A percentile compares a stretch with the other conserved stretches of the same genome.
Conservation (phyloP, 2,329 filamentous ascomycete species). For the Penicillium sp. region DNA sequence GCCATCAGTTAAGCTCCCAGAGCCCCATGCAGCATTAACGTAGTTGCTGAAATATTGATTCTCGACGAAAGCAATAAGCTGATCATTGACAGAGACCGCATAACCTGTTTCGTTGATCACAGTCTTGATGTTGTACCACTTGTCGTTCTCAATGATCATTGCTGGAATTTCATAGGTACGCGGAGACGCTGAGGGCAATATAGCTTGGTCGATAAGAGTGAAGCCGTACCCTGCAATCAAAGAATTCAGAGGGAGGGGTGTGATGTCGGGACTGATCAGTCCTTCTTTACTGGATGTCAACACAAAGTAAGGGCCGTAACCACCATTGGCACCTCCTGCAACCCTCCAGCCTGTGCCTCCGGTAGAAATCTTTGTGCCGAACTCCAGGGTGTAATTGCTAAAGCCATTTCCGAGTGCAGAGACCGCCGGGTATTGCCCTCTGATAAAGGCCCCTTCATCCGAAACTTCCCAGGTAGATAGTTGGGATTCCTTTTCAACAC, state of each 20-base stretch:
- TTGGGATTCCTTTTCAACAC: constrained; percentile 13
- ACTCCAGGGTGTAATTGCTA: constrained; percentile 19
- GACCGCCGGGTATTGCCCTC: constrained; percentile 17
- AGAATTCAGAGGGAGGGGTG: constrained; percentile 3
- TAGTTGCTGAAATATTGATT: background rate
- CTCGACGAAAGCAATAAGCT: constrained; percentile 1
- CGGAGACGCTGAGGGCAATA: background rate
- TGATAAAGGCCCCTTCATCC: constrained; percentile 10
- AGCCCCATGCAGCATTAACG: background rate
- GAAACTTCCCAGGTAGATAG: constrained; percentile 21
- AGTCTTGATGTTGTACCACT: constrained; percentile 21
- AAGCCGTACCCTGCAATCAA: constrained; percentile 8
- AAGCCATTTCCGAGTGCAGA: constrained; percentile 13
- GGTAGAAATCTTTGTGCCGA: constrained; percentile 16
- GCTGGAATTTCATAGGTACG: background rate
- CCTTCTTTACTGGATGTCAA: constrained; percentile 11
- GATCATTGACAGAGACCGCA: constrained; percentile 9
- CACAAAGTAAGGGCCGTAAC: constrained; percentile 23
- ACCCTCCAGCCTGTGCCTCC: constrained; percentile 22
- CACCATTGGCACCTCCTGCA: constrained; percentile 13
- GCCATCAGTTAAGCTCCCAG: constrained; percentile 3
- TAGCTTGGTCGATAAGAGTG: constrained; percentile 11
- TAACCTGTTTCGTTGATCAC: constrained; percentile 16
- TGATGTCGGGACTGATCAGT: constrained; percentile 10
- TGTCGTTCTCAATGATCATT: constrained; percentile 12